Conservation (phyloP, 202 grass and related monocot genomes). For the Elaeis oleifera region DNA sequence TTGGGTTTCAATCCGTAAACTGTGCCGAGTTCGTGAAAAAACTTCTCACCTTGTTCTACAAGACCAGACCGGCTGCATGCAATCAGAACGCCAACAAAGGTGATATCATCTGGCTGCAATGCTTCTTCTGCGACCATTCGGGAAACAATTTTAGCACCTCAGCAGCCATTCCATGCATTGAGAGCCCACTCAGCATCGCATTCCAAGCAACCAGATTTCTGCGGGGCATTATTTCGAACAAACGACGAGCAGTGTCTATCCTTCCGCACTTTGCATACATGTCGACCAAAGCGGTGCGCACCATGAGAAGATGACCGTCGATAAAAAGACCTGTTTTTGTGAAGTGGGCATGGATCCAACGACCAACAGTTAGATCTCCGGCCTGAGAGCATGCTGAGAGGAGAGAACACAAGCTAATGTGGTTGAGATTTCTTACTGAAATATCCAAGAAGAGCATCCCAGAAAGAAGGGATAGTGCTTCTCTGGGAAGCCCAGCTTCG, state of each 20-base stretch:
- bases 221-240: conserved; percentile 5
- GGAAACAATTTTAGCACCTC: conserved; percentile 10
- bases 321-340: conserved; percentile 6
- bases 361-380: conserved; percentile 19
- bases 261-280: conserved; percentile 20
- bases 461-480: conserved; percentile 7
- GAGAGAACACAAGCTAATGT: conserved; percentile 18
- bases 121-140: conserved; percentile 7
- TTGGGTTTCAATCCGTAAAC: conserved; percentile 5
- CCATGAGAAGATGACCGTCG: background rate
- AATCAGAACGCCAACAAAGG: conserved; percentile 13
- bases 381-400: conserved; percentile 22
- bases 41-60: conserved; percentile 10
- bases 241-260: background rate
- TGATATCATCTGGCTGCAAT: conserved; percentile 21
- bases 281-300: conserved; percentile 14
- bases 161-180: conserved; percentile 16
- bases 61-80: conserved; percentile 19
- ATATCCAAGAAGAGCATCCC: conserved; percentile 1
- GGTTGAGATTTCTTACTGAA: conserved; percentile 19
- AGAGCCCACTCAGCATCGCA: conserved; percentile 15
- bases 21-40: background rate
- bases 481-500: conserved; percentile 14
- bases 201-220: conserved; percentile 21
- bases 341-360: conserved; percentile 20